Evolutionary conservation across 306 rosid species (phyloP).

Genomic region (Acacia melanoxylon): DNA sequence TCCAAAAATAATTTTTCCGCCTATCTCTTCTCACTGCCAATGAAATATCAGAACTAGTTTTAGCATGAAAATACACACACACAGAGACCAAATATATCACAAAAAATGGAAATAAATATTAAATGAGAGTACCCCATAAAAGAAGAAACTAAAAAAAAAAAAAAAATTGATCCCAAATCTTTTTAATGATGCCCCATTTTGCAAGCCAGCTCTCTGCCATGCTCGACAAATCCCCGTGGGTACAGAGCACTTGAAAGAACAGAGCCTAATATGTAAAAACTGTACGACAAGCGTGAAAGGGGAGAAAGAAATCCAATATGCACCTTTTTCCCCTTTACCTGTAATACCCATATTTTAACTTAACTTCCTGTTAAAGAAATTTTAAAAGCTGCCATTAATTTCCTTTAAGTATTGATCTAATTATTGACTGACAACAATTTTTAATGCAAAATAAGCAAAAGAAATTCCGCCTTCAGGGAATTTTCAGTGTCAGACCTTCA

Average conservation of each 20-base stretch:
- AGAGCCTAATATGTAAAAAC: background rate
- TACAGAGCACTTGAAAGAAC: slow-evolving; percentile 8
- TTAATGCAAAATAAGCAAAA: background rate
- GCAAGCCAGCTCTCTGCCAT: slow-evolving; percentile 15
- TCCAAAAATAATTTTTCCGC: background rate
- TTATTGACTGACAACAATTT: background rate
- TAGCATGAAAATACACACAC: background rate
- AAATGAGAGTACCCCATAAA: background rate
- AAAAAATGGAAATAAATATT: background rate
- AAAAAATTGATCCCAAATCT: background rate
- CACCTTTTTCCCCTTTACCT: slow-evolving; percentile 18
- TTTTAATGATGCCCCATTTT: slow-evolving; percentile 6
- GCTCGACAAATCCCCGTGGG: slow-evolving; percentile 35
- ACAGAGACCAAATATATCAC: background rate
- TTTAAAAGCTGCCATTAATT: slow-evolving; percentile 2
- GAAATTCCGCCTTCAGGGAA: slow-evolving; percentile 11
- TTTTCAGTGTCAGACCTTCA: slow-evolving; percentile 42
- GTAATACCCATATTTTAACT: background rate
- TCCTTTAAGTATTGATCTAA: slow-evolving; percentile 3
- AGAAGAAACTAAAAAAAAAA: background rate
- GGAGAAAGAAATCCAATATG: slow-evolving; percentile 31
- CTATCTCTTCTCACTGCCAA: background rate
- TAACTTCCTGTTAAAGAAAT: background rate
- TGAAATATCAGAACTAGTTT: background rate
- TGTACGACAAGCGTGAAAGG: slow-evolving; percentile 31